phyloP scores from a whole-genome alignment of 345 rosid species.

The Rhodomyrtus tomentosa region DNA sequence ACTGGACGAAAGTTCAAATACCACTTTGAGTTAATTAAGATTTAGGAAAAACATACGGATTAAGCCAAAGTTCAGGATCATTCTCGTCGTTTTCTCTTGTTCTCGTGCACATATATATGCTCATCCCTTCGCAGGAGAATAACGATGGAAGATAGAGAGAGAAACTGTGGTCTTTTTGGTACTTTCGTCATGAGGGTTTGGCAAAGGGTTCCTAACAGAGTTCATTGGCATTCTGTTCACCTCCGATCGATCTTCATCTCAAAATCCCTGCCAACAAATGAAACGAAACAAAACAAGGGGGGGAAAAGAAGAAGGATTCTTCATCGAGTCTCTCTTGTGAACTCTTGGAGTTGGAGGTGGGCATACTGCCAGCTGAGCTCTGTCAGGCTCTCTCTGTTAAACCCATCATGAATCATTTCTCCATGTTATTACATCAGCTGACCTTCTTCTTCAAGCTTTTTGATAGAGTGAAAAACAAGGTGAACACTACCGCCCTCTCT shows the following conservation, averaged over 20 bases:
- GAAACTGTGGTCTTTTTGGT: background rate
- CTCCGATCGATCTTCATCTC: conserved; percentile 25
- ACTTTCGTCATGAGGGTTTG: conserved; percentile 33
- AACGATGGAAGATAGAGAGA: background rate
- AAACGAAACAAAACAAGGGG: background rate
- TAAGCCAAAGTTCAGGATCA: too few species aligned
- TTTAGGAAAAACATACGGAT: too few species aligned
- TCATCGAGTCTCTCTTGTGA: background rate
- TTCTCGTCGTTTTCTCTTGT: too few species aligned
- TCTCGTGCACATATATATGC: background rate
- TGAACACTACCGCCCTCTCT: background rate
- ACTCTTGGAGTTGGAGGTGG: conserved; percentile 72
- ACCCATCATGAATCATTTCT: conserved; percentile 16
- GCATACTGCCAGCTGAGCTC: conserved; percentile 77
- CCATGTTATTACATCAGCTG: background rate
- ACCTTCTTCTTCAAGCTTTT: background rate
- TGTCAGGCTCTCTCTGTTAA: conserved; percentile 79
- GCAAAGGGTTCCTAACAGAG: conserved; percentile 83
- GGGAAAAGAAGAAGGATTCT: background rate
- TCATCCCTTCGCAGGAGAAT: background rate
- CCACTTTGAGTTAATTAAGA: too few species aligned
- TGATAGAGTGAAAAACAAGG: background rate
- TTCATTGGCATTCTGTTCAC: conserved; percentile 99
- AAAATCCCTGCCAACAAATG: background rate
- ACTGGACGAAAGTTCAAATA: too few species aligned